Evolutionary conservation across 257 asterid species (phyloP).

Genomic region (Ehretia macrophylla): DNA sequence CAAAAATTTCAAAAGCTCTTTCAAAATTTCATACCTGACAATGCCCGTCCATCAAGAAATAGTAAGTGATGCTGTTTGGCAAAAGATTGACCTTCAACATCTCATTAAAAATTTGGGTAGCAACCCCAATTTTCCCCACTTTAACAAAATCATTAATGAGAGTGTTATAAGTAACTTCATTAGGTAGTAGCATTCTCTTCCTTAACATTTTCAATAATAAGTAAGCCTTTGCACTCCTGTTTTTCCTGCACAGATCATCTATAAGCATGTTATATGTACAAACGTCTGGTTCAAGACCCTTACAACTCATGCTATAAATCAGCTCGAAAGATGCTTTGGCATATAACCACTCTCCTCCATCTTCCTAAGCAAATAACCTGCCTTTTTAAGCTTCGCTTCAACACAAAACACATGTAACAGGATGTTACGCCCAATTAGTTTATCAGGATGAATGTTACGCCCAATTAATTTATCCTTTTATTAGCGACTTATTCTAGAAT

Average conservation of each 20-base stretch:
- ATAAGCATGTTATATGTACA: conserved; percentile 77
- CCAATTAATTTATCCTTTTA: too few relatives aligned
- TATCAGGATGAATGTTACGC: too few relatives aligned
- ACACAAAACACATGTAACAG: conserved; percentile 63
- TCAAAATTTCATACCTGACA: conserved; percentile 58
- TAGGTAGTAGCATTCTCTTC: conserved; percentile 59
- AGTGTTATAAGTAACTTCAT: conserved; percentile 80
- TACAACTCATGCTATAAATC: conserved; percentile 67
- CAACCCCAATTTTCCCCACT: conserved; percentile 70
- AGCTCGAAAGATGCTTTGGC: conserved; percentile 62
- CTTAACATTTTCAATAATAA: conserved; percentile 64
- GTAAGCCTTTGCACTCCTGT: conserved; percentile 68
- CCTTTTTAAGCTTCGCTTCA: conserved; percentile 67
- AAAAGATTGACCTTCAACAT: conserved; percentile 51
- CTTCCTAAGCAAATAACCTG: conserved; percentile 51
- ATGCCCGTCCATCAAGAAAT: conserved; percentile 68
- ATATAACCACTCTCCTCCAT: conserved; percentile 92
- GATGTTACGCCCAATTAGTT: too few relatives aligned
- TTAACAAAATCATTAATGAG: conserved; percentile 69
- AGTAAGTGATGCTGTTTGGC: conserved; percentile 67
- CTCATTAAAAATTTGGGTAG: conserved; percentile 58
- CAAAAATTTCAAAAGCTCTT: conserved; percentile 53
- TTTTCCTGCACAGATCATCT: conserved; percentile 63
- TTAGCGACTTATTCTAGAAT: too few relatives aligned
- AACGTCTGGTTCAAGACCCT: conserved; percentile 72